Base-by-base conservation (phyloP, 345 rosid genomes). In the Raphanus sativus region DNA sequence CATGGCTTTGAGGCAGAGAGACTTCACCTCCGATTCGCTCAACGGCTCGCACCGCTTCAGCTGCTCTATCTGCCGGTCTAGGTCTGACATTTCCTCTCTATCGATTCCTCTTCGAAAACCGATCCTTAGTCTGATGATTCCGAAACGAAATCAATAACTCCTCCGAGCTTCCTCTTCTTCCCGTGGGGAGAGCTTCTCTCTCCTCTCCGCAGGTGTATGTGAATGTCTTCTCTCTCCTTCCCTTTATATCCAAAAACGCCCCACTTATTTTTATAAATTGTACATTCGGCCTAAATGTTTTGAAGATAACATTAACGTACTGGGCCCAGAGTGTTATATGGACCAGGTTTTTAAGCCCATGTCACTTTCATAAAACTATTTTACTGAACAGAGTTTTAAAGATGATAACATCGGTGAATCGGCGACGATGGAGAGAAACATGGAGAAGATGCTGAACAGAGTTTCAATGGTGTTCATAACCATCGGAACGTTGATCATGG, bases 1-100 rank as follows among this genome's bases (percentile, higher is more conserved):
- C 91, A 87, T 91, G 66, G 97, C 99, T 82, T 96, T 96, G 73
- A 91, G 90, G 71, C 98, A 96, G 29, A 96, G 97, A 29, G 92
- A 87, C 75, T 96, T 96, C 70, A 96, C 98, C 79, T 96, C 98
- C 50, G 97, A 90, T 80, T 96, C 99, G 77, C 86, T 93, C 83
- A 96, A 81, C 8, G 96, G 97, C 72, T 96, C 98, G 84, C 99
- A 96, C 8, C 86, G 86, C 87, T 96, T 96, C 75, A 96, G 90
- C 83, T 89, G 97, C 87, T 91, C 97, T 78, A 96, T 93, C 76
- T 48, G 55, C 52, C 86, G 83, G 82, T 96, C 99, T 61, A 96
- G 87, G 89, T 96, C 98, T 40, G 99, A 93, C 98, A 96, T 95
- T 82, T 84, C 16, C 33, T 3, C 29, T 52, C 55, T 68, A 60